phyloP scores from a whole-genome alignment of 148 eudicot species.

The Hydrangea macrophylla region DNA sequence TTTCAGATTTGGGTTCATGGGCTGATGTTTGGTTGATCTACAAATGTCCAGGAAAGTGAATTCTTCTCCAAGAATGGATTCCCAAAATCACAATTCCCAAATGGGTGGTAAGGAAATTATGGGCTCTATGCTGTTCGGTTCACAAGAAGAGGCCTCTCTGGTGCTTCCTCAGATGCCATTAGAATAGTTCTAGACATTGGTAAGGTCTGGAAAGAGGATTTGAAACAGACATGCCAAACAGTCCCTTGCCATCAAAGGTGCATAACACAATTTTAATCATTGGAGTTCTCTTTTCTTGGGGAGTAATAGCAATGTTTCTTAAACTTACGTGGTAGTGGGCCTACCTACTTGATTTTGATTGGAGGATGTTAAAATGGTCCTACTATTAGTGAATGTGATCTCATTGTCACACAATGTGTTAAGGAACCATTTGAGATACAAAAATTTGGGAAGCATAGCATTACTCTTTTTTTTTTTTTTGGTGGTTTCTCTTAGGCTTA shows the following conservation, averaged over 20 bases:
- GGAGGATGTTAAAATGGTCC: no score
- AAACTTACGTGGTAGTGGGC: not conserved
- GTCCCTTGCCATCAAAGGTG: slow-evolving; percentile 26
- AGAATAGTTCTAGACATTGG: slow-evolving; percentile 31
- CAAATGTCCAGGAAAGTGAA: slow-evolving; percentile 25
- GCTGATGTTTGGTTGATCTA: slow-evolving; percentile 2
- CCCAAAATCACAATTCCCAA: slow-evolving; percentile 32
- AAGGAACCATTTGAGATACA: no score
- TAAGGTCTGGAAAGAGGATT: slow-evolving; percentile 24
- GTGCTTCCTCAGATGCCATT: slow-evolving; percentile 36
- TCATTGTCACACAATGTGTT: no score
- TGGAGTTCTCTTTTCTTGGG: no score
- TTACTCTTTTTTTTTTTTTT: no score
- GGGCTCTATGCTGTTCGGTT: slow-evolving; percentile 38
- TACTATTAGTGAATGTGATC: no score
- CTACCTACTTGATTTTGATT: no score
- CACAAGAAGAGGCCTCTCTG: slow-evolving; percentile 39
- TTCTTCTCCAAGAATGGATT: slow-evolving; percentile 34
- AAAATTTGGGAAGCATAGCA: no score
- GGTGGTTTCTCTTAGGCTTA: no score
- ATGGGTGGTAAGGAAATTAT: slow-evolving; percentile 39
- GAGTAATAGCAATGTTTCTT: not conserved
- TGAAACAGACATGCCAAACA: slow-evolving; percentile 28
- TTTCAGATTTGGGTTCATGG: not conserved
- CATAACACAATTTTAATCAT: slow-evolving; percentile 28